phyloP scores from a whole-genome alignment of 2,329 filamentous ascomycete genomes.

The Nothopassalora personata region DNA sequence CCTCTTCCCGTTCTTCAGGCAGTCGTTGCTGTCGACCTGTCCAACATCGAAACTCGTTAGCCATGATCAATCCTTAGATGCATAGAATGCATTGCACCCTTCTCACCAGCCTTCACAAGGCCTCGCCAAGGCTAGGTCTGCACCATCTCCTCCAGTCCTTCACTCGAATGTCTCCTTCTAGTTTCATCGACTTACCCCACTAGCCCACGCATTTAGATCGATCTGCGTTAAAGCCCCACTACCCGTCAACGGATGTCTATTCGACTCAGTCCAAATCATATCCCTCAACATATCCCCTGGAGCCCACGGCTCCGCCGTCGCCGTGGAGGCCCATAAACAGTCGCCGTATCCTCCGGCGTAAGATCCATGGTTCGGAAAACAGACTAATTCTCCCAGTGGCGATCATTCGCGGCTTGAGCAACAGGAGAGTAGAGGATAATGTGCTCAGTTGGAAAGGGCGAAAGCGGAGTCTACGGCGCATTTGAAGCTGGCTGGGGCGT shows the following conservation, averaged over 20 bases:
- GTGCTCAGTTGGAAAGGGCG: slow-evolving; percentile 3
- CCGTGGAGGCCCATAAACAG: slow-evolving; percentile 10
- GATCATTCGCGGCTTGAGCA: slow-evolving; percentile 10
- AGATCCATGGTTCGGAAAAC: slow-evolving; percentile 15
- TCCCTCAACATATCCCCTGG: slow-evolving; percentile 9
- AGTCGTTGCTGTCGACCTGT: no score
- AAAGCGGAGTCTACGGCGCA: slow-evolving; percentile 5
- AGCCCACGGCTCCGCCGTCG: slow-evolving; percentile 8
- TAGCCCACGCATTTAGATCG: slow-evolving; percentile 2
- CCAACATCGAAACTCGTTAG: no score
- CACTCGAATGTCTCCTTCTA: neutral
- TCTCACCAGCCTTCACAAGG: no score
- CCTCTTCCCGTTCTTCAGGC: neutral
- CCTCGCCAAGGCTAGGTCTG: no score
- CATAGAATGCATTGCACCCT: no score
- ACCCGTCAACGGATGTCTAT: slow-evolving; percentile 11
- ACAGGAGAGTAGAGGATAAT: slow-evolving; percentile 10
- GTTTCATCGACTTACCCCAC: neutral
- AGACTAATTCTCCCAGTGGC: slow-evolving; percentile 12
- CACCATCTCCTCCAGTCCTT: neutral
- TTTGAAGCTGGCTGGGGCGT: slow-evolving; percentile 9
- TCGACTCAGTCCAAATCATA: slow-evolving; percentile 16
- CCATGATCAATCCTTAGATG: no score
- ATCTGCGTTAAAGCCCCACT: slow-evolving; percentile 4
- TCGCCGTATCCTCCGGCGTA: slow-evolving; percentile 10